phyloP scores from a whole-genome alignment of 345 rosid species.

The Angophora floribunda region DNA sequence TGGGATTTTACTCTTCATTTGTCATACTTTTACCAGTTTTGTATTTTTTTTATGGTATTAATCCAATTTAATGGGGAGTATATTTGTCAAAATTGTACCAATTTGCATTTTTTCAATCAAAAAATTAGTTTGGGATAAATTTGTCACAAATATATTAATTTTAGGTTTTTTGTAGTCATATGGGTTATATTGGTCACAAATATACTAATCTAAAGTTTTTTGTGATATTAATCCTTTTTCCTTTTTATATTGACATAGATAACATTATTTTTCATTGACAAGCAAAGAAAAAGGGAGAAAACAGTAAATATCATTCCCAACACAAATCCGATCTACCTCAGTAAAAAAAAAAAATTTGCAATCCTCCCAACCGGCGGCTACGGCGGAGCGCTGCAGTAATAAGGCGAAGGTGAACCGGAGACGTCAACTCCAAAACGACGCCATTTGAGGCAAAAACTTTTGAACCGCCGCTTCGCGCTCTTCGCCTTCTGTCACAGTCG shows the following conservation, averaged over 20 bases:
- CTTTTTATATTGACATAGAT: background rate
- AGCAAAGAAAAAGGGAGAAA: background rate
- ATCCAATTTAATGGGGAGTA: no score
- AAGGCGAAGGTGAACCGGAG: background rate
- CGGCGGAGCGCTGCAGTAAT: background rate
- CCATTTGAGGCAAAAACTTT: background rate
- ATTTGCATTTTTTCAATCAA: no score
- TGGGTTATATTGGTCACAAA: no score
- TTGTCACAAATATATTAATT: no score
- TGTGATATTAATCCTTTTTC: background rate
- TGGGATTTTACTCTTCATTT: no score
- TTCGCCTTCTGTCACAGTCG: background rate
- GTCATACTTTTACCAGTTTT: no score
- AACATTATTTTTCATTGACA: background rate
- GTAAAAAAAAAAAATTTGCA: background rate
- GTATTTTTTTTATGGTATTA: no score
- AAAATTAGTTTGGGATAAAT: no score
- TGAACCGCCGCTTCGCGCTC: background rate
- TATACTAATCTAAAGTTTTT: no score
- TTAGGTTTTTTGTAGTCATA: no score
- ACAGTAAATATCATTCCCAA: background rate
- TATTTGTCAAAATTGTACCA: no score
- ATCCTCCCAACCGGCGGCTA: background rate
- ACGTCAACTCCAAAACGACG: background rate
- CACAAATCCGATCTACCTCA: background rate